Base-by-base conservation (phyloP, 208 protist species). In the Leishmania arabica region DNA sequence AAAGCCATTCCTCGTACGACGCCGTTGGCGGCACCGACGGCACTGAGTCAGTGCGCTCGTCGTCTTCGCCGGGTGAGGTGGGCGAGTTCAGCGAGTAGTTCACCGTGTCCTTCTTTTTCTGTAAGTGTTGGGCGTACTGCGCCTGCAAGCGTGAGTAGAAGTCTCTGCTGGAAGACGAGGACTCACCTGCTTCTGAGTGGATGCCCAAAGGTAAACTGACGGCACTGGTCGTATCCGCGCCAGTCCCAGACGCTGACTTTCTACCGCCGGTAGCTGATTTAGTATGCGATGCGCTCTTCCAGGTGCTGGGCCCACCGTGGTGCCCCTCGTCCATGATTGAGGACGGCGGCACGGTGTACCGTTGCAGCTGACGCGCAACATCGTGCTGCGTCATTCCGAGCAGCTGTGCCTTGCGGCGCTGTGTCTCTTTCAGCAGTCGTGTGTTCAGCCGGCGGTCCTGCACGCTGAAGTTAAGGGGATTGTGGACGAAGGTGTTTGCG, bases 381-480 rank as follows among this genome's bases (percentile, higher is more conserved):
- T 93, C 91, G 19, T 62, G 37, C 34, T 83, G 81, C 66, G 77
- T 88, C 58, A 96, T 82, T 15, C 86, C 75, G 21, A 94, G 71
- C 66, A 96, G 83, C n/a, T 89, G 88, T 7, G 89, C 88, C 45
- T 90, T 91, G 42, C 89, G 86, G 53, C 90, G 81, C 74, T 89
- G 84, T 0, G 77, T 91, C 65, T 91, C 88, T 60, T 88, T 81
- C 37, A 93, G 79, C 2, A 92, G 81, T 2, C 90, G 90, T 11
- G 89, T 86, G 65, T 92, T 89, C 62, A 88, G 77, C n/a, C 92
- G 91, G 24, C 92, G 87, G 40, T 93, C 91, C 79, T 94, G 92
- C 37, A 96, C 92, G 69, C 75, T 90, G 78, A 94, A 90, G 47
- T 84, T 83, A 3, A 90, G 71, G 5, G 72, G 70, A 9, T 84